These are phyloP conservation scores for Lippia alba DNA, from an alignment of 305 asterid species.

Conservation along the genomic window DNA sequence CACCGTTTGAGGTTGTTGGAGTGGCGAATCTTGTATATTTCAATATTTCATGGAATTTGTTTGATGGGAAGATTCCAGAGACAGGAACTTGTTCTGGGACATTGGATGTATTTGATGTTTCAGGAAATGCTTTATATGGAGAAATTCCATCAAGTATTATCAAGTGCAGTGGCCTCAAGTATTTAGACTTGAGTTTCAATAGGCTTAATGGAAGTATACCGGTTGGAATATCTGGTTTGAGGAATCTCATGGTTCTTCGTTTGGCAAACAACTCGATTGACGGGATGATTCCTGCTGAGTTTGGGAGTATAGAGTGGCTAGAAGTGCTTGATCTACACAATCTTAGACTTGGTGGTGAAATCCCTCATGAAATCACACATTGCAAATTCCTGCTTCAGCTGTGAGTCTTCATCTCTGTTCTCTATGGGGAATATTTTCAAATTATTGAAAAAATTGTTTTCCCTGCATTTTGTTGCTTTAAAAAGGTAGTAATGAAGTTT, in stretches of 20 bases:
- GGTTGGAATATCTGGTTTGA: conserved; percentile 58
- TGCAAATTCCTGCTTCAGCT: conserved; percentile 87
- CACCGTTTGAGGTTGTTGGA: conserved; percentile 65
- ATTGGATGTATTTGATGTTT: conserved; percentile 67
- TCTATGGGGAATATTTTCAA: neutral
- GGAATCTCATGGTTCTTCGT: conserved; percentile 60
- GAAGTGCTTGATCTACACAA: conserved; percentile 80
- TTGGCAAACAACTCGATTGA: conserved; percentile 67
- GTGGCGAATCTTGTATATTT: conserved; percentile 56
- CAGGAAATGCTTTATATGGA: conserved; percentile 68
- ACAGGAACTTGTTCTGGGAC: conserved; percentile 50
- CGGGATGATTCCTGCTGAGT: conserved; percentile 69
- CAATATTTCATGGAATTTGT: conserved; percentile 70
- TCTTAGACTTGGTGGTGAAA: conserved; percentile 65
- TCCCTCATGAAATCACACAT: conserved; percentile 69
- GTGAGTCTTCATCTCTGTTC: conserved; percentile 54
- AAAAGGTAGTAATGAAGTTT: too few relatives aligned
- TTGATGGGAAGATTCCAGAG: conserved; percentile 61
- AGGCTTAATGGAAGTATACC: conserved; percentile 75
- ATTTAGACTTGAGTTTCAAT: conserved; percentile 78
- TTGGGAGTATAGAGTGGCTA: conserved; percentile 82
- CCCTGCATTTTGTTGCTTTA: too few relatives aligned
- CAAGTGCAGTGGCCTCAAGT: conserved; percentile 68
- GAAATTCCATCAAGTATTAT: conserved; percentile 63
- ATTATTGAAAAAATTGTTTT: too few relatives aligned